Evolutionary conservation across 2,329 filamentous ascomycete genomes (phyloP), one percentile per base, ranked within the genome.

Genomic region (Penicillium sp.): DNA sequence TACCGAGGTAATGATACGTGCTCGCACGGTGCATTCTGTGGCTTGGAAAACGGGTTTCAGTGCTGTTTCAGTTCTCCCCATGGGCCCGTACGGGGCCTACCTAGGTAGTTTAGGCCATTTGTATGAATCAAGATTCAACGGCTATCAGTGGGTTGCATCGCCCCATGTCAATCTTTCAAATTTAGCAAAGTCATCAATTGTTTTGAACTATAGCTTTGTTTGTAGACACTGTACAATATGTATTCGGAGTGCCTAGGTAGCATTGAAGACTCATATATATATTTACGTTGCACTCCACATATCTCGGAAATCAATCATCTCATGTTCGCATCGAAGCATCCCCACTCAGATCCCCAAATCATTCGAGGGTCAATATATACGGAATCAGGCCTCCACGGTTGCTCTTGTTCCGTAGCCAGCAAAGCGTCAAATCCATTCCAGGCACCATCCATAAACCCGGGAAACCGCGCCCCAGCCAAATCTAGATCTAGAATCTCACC

Each of bases 401-500:
- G 51, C n/a, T 53, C 58, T 16, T 58, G 51, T 58, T 70, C 69
- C 10, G 61, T 62, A 43, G 68, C 67, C 52, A 74, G 54, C 56
- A 73, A 58, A 40, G 58, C 53, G 60, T 74, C 71, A 47, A 74
- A 74, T 16, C 71, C 70, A 64, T 74, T 74, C 71, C 71, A 74
- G 35, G 44, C 29, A 39, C 48, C 36, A 14, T 60, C 44, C 47
- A 52, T 23, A 23, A 43, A 40, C 29, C 41, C 19, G 18, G 39
- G 32, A 40, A 47, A 32, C 52, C 38, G 5, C 23, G 10, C 29
- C 32, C 38, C 32, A 47, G 32, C 36, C 29, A 23, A n/a, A 57
- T 65, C 56, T 53, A 58, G 46, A 52, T 57, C 43, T 36, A 55
- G 23, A 9, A 42, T 35, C 27, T 43, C 54, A 34, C 18, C 54